Conservation (phyloP, 2,329 filamentous ascomycete species). For the Huntiella moniliformis region DNA sequence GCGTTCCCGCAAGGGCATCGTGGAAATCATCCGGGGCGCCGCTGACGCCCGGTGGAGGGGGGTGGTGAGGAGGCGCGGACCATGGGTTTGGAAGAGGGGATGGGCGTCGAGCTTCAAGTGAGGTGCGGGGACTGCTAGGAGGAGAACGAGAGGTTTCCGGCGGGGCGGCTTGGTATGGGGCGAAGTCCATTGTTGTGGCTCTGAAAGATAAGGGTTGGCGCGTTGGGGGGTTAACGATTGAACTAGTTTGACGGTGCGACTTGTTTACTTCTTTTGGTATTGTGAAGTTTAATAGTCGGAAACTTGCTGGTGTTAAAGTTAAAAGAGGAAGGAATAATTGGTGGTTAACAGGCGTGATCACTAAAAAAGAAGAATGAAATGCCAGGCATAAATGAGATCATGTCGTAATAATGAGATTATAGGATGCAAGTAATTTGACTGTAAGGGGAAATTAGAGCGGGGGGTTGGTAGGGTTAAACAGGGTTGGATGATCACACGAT, state of each 20-base stretch:
- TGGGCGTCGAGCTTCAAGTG: conserved; percentile 33
- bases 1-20: conserved; percentile 21
- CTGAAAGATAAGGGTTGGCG: background rate
- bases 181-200: conserved; percentile 58
- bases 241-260: background rate
- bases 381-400: background rate
- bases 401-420: background rate
- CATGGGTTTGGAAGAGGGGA: conserved; percentile 26
- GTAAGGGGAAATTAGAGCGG: background rate
- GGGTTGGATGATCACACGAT: no score
- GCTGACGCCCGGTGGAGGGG: conserved; percentile 17
- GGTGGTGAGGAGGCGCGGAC: conserved; percentile 13
- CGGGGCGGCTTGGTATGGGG: conserved; percentile 84
- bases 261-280: background rate
- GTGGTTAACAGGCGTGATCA: no score
- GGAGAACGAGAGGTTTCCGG: conserved; percentile 76
- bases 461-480: background rate
- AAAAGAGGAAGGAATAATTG: no score
- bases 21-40: conserved; percentile 19
- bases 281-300: no score
- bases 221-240: background rate
- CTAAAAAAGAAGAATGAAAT: no score
- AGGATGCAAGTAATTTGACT: conserved; percentile 1
- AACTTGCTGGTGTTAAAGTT: no score
- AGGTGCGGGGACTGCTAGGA: conserved; percentile 32